Evolutionary conservation across 306 rosid genomes (phyloP).

Genomic region (Arachis hypogaea): DNA sequence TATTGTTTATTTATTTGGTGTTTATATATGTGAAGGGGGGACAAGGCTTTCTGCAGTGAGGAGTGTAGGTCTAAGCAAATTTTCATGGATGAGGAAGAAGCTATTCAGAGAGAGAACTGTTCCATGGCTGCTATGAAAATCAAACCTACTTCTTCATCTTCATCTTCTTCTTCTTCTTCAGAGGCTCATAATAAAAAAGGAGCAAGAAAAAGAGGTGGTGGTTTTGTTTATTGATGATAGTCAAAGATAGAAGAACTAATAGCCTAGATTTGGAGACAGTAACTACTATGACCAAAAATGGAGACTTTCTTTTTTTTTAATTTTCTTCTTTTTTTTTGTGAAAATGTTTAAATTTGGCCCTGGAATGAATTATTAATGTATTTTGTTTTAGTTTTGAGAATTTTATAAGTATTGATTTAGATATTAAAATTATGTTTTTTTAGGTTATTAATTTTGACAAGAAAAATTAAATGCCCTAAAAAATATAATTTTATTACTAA

Average conservation of each 20-base stretch:
- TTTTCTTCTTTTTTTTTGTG: too few relatives aligned
- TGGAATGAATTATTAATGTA: too few relatives aligned
- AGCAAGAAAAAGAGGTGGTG: slow-evolving; percentile 48
- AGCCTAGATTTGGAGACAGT: background rate
- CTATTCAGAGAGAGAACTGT: slow-evolving; percentile 54
- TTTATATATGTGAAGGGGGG: slow-evolving; percentile 64
- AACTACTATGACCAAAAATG: slow-evolving; percentile 10
- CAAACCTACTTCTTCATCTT: slow-evolving; percentile 1
- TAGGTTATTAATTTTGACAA: too few relatives aligned
- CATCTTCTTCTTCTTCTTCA: slow-evolving; percentile 51
- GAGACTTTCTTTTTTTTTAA: background rate
- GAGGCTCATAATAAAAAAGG: slow-evolving; percentile 45
- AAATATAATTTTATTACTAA: too few relatives aligned
- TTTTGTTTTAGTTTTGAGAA: too few relatives aligned
- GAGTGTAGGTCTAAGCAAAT: slow-evolving; percentile 92
- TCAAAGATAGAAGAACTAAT: background rate
- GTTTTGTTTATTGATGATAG: slow-evolving; percentile 54
- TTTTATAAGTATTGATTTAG: too few relatives aligned
- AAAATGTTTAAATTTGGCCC: too few relatives aligned
- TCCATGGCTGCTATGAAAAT: slow-evolving; percentile 54
- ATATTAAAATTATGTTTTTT: too few relatives aligned
- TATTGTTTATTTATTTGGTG: background rate
- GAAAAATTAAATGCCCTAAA: too few relatives aligned
- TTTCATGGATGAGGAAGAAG: slow-evolving; percentile 87
- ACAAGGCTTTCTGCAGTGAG: slow-evolving; percentile 82